Evolutionary conservation across 768 basidiomycete species (phyloP), one percentile per base, ranked within the genome.

Genomic region (Podaxis sp.): DNA sequence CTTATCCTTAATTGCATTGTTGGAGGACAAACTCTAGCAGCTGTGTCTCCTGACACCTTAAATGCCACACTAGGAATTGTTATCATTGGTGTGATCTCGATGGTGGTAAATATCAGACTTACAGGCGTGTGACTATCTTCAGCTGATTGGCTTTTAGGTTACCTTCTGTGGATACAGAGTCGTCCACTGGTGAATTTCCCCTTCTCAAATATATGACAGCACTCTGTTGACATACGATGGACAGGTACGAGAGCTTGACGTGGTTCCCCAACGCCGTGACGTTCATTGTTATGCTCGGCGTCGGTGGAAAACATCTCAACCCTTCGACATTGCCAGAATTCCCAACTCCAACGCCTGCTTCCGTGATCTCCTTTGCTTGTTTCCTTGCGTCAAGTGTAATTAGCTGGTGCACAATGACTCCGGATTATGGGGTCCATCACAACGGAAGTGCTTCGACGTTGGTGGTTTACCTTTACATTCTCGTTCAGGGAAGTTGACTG

Each of bases 211-310:
- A 29, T 33, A 4, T 12, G 13, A 40, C 37, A 25, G 55, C 17
- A 22, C 13, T 36, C 7, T 27, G 19, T 29, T 22, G 40, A n/a
- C 38, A 11, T 8, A 17, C 43, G n/a, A 3, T 9, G 17, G n/a
- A 38, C 56, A 79, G 76, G 72, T 80, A 76, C 55, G 90, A 90
- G 66, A 84, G 81, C 22, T 69, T 86, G 8, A 76, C 85, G 4
- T 91, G 91, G 90, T 75, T 90, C 7, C 90, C 91, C 0, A 82
- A 85, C 46, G 72, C 84, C 7, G 71, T 92, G 46, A 79, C 83
- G 13, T 87, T 88, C 71, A 70, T 89, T 27, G 79, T 89, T 27
- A 82, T 86, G 27, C 77, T 88, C 29, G 88, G 87, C 0, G 75
- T 89, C 3, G 83, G 88, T 0, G 88, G 86, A 0, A 85, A 86